Base-by-base conservation (phyloP, 2,329 filamentous ascomycete species). In the Hypomyces perniciosus region DNA sequence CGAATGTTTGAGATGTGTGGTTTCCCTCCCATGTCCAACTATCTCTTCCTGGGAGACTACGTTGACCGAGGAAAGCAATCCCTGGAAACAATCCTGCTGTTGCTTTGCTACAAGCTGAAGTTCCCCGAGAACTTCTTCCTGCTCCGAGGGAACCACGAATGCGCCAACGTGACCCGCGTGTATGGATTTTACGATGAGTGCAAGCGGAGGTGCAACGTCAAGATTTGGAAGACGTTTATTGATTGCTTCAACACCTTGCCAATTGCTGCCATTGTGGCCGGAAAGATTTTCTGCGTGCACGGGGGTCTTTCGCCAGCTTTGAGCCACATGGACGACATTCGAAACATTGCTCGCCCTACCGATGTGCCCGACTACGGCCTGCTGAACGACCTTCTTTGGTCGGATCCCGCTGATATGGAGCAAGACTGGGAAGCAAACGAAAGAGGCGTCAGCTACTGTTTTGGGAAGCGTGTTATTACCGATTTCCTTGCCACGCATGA, bases 161-260 rank as follows among this genome's bases (percentile, higher is more conserved):
- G 92, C 70, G 92, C 92, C 61, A 96, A 95, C 59, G 90, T 97
- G 48, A 97, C 90, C 10, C 82, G 92, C 53, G 90, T 97, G 34
- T 96, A 96, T 68, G 92, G 92, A 2, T 97, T 97, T 70, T 97
- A 97, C 72, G 92, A 97, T 63, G 92, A 97, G 68, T 97, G 92
- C 79, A 97, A 97, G 74, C 81, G 92, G 58, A 81, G 92, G 55
- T 96, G 88, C 75, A 96, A 96, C 65, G 89, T 96, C 67, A 96
- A 96, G 74, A 84, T 95, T 50, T 97, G 92, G 92, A 97, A 97
- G 76, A 95, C 90, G 0, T 97, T 97, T 65, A 85, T 96, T 47
- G 92, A 97, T 66, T 93, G 88, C 28, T 97, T 97, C 77, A 97
- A 97, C 68, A 91, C 86, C 39, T 79, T 97, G 41, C 92, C 92